A percentile compares a stretch with the other conserved stretches of the same genome.
These are phyloP conservation scores for Tilletiopsis washingtonensis DNA, from an alignment of 1,284 basidiomycete species.

Conservation along the genomic window DNA sequence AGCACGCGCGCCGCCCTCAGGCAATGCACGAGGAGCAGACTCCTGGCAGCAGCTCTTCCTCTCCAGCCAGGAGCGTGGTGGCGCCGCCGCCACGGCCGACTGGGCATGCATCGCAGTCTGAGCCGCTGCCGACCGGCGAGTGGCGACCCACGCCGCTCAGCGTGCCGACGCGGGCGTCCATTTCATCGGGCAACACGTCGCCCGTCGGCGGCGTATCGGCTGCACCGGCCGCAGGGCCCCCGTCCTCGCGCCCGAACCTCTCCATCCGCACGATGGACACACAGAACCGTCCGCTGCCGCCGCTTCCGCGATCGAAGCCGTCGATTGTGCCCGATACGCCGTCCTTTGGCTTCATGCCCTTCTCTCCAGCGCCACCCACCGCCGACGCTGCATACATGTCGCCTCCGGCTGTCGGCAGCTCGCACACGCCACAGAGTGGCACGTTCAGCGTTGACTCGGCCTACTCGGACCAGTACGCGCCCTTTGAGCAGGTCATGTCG, in stretches of 20 bases:
- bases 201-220: not conserved
- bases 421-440: too few relatives aligned
- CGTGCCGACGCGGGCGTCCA: too few relatives aligned
- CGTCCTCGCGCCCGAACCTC: not conserved
- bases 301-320: not conserved
- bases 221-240: too few relatives aligned
- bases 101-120: not conserved
- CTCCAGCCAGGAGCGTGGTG: too few relatives aligned
- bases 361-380: not conserved
- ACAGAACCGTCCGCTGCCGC: not conserved
- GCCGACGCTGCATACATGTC: not conserved
- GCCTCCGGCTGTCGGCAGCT: too few relatives aligned
- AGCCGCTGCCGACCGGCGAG: not conserved
- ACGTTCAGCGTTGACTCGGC: not conserved
- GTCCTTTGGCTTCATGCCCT: too few relatives aligned
- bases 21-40: too few relatives aligned
- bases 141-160: not conserved
- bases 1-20: too few relatives aligned
- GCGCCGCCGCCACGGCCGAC: not conserved
- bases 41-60: too few relatives aligned
- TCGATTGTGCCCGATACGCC: constrained; percentile 1
- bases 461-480: not conserved
- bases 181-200: not conserved
- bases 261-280: not conserved
- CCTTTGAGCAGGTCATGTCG: constrained; percentile 6